These are phyloP conservation scores for Penicillium soppii DNA, from an alignment of 495 filamentous ascomycete genomes.

Conservation along the genomic window DNA sequence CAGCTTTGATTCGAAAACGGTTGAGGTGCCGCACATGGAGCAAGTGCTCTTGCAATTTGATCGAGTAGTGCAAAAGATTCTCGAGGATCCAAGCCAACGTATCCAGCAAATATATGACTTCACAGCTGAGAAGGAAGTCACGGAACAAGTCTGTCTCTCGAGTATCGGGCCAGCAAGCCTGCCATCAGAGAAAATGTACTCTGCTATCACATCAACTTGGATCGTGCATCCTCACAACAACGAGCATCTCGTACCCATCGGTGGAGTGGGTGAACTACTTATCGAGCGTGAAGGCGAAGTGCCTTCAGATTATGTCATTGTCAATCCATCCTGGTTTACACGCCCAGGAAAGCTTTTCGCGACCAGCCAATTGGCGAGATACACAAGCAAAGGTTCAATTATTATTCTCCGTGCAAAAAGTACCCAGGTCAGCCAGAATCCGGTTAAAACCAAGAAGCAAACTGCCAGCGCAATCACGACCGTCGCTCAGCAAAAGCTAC, in stretches of 20 bases:
- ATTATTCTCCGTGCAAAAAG: conserved; percentile 3
- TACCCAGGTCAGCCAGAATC: background rate
- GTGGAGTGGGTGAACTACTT: conserved; percentile 40
- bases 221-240: conserved; percentile 36
- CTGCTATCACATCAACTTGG: conserved; percentile 25
- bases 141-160: background rate
- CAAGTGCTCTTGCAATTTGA: conserved; percentile 33
- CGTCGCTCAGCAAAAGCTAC: background rate
- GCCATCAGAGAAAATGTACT: conserved; percentile 16
- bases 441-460: background rate
- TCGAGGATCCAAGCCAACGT: background rate
- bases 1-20: conserved; percentile 46
- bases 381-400: background rate
- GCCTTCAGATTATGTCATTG: background rate
- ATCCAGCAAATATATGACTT: background rate
- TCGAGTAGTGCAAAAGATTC: conserved; percentile 37
- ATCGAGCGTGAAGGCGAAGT: conserved; percentile 6
- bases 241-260: conserved; percentile 31
- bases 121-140: background rate
- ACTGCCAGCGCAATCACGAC: background rate
- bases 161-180: conserved; percentile 17
- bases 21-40: conserved; percentile 20
- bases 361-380: background rate
- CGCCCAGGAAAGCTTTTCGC: conserved; percentile 17
- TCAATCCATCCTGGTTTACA: background rate